phyloP scores from a whole-genome alignment of 345 rosid species.

The Lumnitzera littorea region DNA sequence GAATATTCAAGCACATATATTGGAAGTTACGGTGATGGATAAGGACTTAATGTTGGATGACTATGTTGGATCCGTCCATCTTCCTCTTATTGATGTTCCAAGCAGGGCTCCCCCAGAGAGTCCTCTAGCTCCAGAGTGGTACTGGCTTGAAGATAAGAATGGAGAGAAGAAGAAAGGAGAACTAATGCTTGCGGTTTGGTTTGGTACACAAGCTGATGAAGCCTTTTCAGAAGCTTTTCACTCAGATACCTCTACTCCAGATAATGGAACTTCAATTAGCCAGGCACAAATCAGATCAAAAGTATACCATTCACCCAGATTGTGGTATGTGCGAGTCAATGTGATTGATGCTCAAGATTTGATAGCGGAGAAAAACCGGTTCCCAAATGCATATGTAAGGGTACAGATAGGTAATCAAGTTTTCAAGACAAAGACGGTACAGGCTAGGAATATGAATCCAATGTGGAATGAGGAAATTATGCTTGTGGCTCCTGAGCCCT shows the following conservation, averaged over 20 bases:
- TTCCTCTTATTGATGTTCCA: slow-evolving; percentile 67
- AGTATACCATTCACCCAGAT: slow-evolving; percentile 83
- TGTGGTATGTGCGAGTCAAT: slow-evolving; percentile 82
- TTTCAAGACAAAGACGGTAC: slow-evolving; percentile 55
- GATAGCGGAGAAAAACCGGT: slow-evolving; percentile 44
- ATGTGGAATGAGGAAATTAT: slow-evolving; percentile 87
- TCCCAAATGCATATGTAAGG: slow-evolving; percentile 66
- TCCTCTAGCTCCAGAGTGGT: slow-evolving; percentile 95
- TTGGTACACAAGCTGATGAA: slow-evolving; percentile 95
- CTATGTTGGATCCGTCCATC: slow-evolving; percentile 52
- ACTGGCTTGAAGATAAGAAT: slow-evolving; percentile 58
- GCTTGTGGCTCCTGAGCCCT: slow-evolving; percentile 87
- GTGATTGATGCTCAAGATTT: slow-evolving; percentile 90
- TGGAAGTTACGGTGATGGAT: slow-evolving; percentile 71
- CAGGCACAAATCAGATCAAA: slow-evolving; percentile 64
- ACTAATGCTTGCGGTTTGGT: slow-evolving; percentile 92
- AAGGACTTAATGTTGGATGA: slow-evolving; percentile 75
- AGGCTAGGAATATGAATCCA: slow-evolving; percentile 46
- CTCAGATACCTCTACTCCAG: slow-evolving; percentile 61
- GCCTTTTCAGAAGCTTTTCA: slow-evolving; percentile 86
- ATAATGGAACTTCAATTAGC: slow-evolving; percentile 35
- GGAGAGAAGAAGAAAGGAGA: slow-evolving; percentile 65
- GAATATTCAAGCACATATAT: slow-evolving; percentile 46
- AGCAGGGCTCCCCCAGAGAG: slow-evolving; percentile 76
- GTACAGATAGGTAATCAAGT: slow-evolving; percentile 61